Conservation (phyloP, 176 grass and related monocot genomes). For the Juncus effusus region DNA sequence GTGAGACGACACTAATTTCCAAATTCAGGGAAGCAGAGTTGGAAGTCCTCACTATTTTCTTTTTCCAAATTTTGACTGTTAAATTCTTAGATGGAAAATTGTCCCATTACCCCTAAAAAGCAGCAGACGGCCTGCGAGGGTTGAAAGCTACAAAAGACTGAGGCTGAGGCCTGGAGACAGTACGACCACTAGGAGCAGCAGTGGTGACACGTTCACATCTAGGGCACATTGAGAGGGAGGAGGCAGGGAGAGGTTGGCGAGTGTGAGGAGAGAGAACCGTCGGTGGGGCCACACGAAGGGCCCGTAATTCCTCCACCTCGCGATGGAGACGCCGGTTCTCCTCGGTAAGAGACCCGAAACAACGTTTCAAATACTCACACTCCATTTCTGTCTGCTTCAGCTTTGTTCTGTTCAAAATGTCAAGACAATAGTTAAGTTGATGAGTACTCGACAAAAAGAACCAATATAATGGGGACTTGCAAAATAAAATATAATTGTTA, state of each 20-base stretch:
- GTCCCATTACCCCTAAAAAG: constrained; percentile 18
- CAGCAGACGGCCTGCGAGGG: constrained; percentile 37
- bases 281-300: constrained; percentile 74
- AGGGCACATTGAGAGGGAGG: constrained; percentile 89
- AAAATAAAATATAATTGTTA: too few species aligned
- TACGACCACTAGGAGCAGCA: constrained; percentile 14
- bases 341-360: constrained; percentile 94
- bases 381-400: constrained; percentile 99
- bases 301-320: constrained; percentile 93
- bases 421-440: background rate
- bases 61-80: too few species aligned
- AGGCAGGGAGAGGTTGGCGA: constrained; percentile 71
- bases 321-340: constrained; percentile 91
- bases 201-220: constrained; percentile 82
- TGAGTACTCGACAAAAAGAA: background rate
- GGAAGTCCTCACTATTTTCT: too few species aligned
- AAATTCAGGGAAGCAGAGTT: too few species aligned
- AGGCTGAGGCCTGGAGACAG: constrained; percentile 14
- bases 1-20: too few species aligned
- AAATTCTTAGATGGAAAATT: too few species aligned
- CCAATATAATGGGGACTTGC: too few species aligned
- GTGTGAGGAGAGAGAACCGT: constrained; percentile 91
- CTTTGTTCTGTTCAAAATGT: constrained; percentile 67
- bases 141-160: constrained; percentile 25
- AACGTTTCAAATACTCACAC: constrained; percentile 93